Evolutionary conservation across 2,329 filamentous ascomycete species (phyloP), one percentile per base, ranked within the genome.

Genomic region (Diaporthe batatas): DNA sequence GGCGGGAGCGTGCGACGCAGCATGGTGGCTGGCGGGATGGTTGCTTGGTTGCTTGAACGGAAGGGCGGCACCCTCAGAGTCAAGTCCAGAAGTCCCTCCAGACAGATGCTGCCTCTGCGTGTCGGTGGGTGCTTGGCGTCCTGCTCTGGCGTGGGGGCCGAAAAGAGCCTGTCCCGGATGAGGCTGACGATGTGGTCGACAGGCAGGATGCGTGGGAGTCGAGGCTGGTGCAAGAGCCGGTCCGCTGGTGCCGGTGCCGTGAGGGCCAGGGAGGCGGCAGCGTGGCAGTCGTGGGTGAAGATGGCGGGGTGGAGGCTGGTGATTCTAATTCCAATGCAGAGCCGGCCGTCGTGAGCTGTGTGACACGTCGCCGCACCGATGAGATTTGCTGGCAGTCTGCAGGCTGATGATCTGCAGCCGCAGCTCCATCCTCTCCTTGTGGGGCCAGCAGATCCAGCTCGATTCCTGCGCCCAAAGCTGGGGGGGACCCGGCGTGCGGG

Each of bases 31-130:
- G 47, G 42, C 12, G 14, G 16, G 21, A 3, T 12, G 23, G n/a
- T n/a, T n/a, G n/a, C n/a, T n/a, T n/a, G 42, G 68, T 44, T 32
- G 23, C 44, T 12, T 1, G 64, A 25, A 5, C 14, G 11, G 16
- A 18, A 21, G 0, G 3, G 2, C 7, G 7, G 23, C 16, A 29
- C 25, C 6, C 36, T 18, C 25, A 6, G 2, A 6, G 32, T 77
- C 75, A 79, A n/a, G 70, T 67, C 78, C 77, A 79, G 68, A 75
- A 76, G 21, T 74, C 74, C 34, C 73, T 75, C 77, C 76, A 78
- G 47, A 78, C 51, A 3, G 39, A 57, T 12, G 70, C 65, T 69
- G 75, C 72, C 49, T 75, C 67, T 42, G 59, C 71, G 68, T 74
- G 58, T 67, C 68, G 72, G 39, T 67, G 25, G 47, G 44, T n/a